Evolutionary conservation across 2,329 filamentous ascomycete genomes (phyloP), one percentile per base, ranked within the genome.

Genomic region (Curvularia spicifera): DNA sequence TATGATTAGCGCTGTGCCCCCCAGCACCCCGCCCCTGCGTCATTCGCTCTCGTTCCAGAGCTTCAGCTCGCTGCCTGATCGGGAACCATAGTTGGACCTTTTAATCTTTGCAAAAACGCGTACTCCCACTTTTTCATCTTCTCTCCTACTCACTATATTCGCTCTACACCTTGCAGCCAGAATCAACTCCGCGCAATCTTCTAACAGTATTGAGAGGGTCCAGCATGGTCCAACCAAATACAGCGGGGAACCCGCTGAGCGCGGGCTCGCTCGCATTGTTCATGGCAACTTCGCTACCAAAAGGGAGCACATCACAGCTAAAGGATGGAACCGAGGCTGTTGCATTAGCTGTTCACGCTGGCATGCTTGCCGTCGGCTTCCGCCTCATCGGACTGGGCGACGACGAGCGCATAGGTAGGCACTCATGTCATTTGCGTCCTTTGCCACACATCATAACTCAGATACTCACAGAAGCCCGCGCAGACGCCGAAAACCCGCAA

Each of bases 311-410:
- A 1, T 73, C 78, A 44, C 74, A 79, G 64, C 68, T 93, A 29
- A 87, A 88, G 65, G 89, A 85, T 57, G 85, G 89, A 0, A 91
- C 90, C 74, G 93, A 98, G 79, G 91, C 90, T 47, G 82, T 97
- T 60, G 92, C 91, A 15, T 84, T 98, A 24, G 89, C 96, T 62
- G 83, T 89, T 20, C 94, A 99, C 76, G 90, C 91, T 3, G 92
- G 89, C 70, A 91, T 98, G 87, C 76, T 86, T 24, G 88, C 89
- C 8, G 86, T 94, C 2, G 91, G 88, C 63, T 98, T 97, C 75
- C 85, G 89, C 52, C 83, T 98, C 3, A 78, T 92, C 18, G 93
- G 93, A 1, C 88, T 97, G n/a, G 85, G 89, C 47, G 92, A 98
- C 77, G 91, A 94, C 52, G 87, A 93, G 72, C 85, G 82, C 47